Evolutionary conservation across 257 asterid genomes (phyloP), one percentile per base, ranked within the genome.

Genomic region (Verbena officinalis): DNA sequence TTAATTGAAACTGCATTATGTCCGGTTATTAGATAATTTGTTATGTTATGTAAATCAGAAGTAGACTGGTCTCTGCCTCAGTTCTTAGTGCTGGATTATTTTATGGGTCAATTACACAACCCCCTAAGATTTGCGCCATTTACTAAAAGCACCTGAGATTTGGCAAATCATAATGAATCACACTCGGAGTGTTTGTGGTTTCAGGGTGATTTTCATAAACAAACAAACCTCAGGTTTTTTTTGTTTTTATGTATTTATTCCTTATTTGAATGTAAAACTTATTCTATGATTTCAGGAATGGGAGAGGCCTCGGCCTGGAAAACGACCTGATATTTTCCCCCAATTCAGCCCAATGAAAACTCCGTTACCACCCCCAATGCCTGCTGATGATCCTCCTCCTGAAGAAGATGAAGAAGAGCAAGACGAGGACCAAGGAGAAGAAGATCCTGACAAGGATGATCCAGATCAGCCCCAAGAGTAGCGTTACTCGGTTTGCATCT

Each of bases 321-420:
- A 90, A 68, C 83, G 93, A 59, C 90, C 90, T 0, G 96, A 91
- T 63, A 84, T 91, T 33, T 84, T 91, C 30, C 97, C 96, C 4
- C 91, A 86, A 70, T 90, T 90, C 83, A 87, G 96, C 73, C 97
- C 97, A 9, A 88, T 88, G 96, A 90, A 88, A 77, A 90, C 97
- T 62, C 96, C 96, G 17, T 75, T 85, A 68, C 93, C 93, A 16
- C 90, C 96, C 12, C 93, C 96, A 0, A 73, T 83, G 83, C 96
- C 96, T 4, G 69, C 68, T 17, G 93, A 83, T 20, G 93, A 85
- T 36, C 40, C 40, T 64, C 92, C 86, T 71, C 81, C 81, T 0
- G 83, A 82, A 71, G 90, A 87, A 73, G 95, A 87, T 3, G 97
- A 90, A 19, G 92, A 87, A 54, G 95, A 87, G 13, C 88, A 86